Evolutionary conservation across 805 yeast species (phyloP).

Genomic region (Candida sphagnicola): DNA sequence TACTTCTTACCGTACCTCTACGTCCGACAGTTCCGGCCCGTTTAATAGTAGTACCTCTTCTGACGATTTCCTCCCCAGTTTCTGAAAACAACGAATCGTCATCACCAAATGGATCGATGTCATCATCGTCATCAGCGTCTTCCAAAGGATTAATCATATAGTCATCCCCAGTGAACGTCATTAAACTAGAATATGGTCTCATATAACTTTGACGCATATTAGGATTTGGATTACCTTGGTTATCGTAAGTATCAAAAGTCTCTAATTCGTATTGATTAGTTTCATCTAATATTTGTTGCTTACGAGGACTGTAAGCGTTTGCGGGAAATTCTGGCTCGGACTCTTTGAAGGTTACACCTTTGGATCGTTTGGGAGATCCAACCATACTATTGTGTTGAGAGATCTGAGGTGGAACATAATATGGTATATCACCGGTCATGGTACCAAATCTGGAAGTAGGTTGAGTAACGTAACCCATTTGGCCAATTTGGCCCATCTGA

Average conservation of each 20-base stretch:
- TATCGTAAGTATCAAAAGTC: slow-evolving; percentile 11
- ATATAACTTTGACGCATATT: slow-evolving; percentile 10
- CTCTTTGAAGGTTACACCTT: slow-evolving; percentile 29
- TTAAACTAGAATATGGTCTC: slow-evolving; percentile 15
- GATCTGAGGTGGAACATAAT: slow-evolving; percentile 1
- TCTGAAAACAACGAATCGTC: slow-evolving; percentile 41
- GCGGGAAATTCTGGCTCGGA: slow-evolving; percentile 28
- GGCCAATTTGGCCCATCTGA: slow-evolving; percentile 1
- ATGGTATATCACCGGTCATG: slow-evolving; percentile 16
- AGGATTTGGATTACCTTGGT: slow-evolving; percentile 2
- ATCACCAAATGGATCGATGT: slow-evolving; percentile 41
- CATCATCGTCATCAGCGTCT: slow-evolving; percentile 34
- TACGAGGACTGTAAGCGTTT: slow-evolving; percentile 23
- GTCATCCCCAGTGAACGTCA: slow-evolving; percentile 32
- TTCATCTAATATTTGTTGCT: slow-evolving; percentile 11
- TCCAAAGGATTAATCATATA: slow-evolving; percentile 37
- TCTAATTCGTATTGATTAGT: slow-evolving; percentile 18
- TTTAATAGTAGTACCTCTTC: slow-evolving; percentile 29
- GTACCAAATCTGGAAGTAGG: slow-evolving; percentile 15
- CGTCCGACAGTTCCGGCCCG: slow-evolving; percentile 13
- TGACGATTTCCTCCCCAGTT: slow-evolving; percentile 34
- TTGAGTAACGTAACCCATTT: slow-evolving; percentile 3
- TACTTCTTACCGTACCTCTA: slow-evolving; percentile 8
- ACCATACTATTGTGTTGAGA: slow-evolving; percentile 2
- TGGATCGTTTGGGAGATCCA: slow-evolving; percentile 10